These are phyloP conservation scores for Colletotrichum abscissum DNA, from an alignment of 2,329 filamentous ascomycete genomes.

Conservation along the genomic window DNA sequence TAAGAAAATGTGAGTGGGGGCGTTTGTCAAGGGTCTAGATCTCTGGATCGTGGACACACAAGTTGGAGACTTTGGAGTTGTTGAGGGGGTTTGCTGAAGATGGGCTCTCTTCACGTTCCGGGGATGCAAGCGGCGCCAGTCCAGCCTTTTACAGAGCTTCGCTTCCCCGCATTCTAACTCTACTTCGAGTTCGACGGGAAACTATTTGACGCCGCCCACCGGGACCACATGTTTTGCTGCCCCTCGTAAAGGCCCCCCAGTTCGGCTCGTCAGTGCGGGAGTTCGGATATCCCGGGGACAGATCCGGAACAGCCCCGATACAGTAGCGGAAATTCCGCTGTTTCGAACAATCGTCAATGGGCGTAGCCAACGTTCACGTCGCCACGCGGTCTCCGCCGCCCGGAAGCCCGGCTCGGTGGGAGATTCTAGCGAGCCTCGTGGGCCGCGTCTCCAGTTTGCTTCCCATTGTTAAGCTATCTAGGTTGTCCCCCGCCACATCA, in stretches of 20 bases:
- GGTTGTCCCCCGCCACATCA: conserved; percentile 15
- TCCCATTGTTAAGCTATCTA: conserved; percentile 15
- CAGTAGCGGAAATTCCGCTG: background rate
- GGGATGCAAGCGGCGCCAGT: conserved; percentile 4
- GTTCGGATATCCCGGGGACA: background rate
- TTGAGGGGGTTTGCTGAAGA: background rate
- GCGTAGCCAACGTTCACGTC: background rate
- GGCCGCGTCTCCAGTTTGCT: background rate
- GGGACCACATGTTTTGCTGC: conserved; percentile 7
- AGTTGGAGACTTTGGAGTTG: conserved; percentile 6
- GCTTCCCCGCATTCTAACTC: conserved; percentile 11
- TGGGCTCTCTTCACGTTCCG: no score
- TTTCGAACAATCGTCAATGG: background rate
- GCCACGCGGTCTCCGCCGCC: conserved; percentile 12
- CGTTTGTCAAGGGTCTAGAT: background rate
- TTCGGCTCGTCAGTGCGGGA: conserved; percentile 7
- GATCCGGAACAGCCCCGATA: background rate
- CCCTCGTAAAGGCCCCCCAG: background rate
- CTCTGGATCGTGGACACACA: background rate
- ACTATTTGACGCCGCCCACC: background rate
- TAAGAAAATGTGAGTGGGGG: background rate
- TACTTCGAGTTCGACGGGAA: background rate
- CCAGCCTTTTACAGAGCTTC: conserved; percentile 23
- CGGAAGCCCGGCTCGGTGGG: conserved; percentile 15
- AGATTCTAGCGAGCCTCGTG: conserved; percentile 2